Evolutionary conservation across 73 alveolate genomes (phyloP).

Genomic region (Stentor roeselii): DNA sequence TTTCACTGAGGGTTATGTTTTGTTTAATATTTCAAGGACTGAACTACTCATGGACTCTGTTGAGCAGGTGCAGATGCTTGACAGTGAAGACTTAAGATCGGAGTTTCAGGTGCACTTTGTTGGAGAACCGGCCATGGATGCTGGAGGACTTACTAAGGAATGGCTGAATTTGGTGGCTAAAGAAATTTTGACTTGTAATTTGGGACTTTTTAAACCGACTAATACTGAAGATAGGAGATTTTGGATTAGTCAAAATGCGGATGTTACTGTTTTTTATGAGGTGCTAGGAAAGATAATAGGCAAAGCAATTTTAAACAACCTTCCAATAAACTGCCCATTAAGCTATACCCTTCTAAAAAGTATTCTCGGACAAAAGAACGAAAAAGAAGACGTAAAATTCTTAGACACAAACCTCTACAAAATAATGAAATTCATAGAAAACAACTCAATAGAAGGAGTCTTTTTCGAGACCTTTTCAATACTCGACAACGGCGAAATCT

Average conservation of each 20-base stretch:
- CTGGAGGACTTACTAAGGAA: constrained; percentile 82
- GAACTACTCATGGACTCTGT: constrained; percentile 63
- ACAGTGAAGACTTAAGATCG: constrained; percentile 48
- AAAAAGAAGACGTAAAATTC: constrained; percentile 60
- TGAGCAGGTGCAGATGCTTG: constrained; percentile 35
- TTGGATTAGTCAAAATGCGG: neutral
- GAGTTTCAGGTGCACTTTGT: constrained; percentile 63
- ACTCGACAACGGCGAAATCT: constrained; percentile 58
- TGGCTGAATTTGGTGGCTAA: constrained; percentile 63
- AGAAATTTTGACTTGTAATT: constrained; percentile 48
- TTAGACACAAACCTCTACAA: constrained; percentile 47
- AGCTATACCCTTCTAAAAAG: constrained; percentile 69
- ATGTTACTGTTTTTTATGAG: constrained; percentile 22
- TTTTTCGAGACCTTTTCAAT: constrained; percentile 34
- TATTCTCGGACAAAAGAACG: constrained; percentile 67
- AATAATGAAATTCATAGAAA: constrained; percentile 42
- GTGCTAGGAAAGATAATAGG: constrained; percentile 77
- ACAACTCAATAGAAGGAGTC: neutral
- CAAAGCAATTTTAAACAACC: constrained; percentile 77
- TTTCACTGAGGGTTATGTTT: neutral
- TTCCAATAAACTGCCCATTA: constrained; percentile 80
- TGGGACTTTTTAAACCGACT: constrained; percentile 58
- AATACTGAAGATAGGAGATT: constrained; percentile 46
- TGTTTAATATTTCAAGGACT: constrained; percentile 38
- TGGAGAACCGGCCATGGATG: constrained; percentile 72